Evolutionary conservation across 768 basidiomycete species (phyloP).

Genomic region (Rhizopogon sp.): DNA sequence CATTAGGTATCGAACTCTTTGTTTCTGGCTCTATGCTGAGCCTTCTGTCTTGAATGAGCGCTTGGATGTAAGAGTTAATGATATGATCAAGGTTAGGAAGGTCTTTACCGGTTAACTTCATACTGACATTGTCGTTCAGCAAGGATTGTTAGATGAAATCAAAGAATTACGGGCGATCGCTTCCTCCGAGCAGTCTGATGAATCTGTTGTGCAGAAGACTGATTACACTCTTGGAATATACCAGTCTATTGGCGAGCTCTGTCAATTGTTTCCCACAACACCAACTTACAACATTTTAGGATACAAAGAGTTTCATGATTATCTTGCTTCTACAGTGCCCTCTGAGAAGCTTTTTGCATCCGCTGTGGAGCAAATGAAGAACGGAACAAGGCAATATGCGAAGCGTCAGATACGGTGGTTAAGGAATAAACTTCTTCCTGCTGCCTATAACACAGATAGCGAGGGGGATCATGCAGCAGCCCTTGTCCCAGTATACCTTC

Average conservation of each 20-base stretch:
- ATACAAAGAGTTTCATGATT: conserved; percentile 83
- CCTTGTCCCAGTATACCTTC: conserved; percentile 45
- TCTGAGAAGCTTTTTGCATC: conserved; percentile 39
- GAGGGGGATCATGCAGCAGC: conserved; percentile 15
- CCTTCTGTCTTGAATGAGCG: conserved; percentile 56
- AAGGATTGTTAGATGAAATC: conserved; percentile 81
- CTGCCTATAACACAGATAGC: conserved; percentile 40
- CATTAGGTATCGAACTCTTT: conserved; percentile 74
- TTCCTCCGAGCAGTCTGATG: conserved; percentile 1
- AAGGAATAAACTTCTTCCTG: conserved; percentile 81
- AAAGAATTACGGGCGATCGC: conserved; percentile 37
- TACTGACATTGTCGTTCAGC: conserved; percentile 33
- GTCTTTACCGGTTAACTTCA: background rate
- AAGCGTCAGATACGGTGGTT: conserved; percentile 92
- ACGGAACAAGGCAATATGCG: conserved; percentile 86
- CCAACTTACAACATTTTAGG: conserved; percentile 43
- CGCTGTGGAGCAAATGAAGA: conserved; percentile 78
- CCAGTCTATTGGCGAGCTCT: conserved; percentile 78
- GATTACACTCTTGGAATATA: conserved; percentile 85
- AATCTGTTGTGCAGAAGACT: conserved; percentile 7
- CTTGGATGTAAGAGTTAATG: conserved; percentile 76
- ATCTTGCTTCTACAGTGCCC: conserved; percentile 43
- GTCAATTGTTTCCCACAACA: background rate
- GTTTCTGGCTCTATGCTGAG: conserved; percentile 88
- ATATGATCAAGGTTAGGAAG: conserved; percentile 73